A percentile compares a stretch with the other conserved stretches of the same genome.
Evolutionary conservation across 1,284 basidiomycete genomes (phyloP).

Genomic region (Bjerkandera adusta): DNA sequence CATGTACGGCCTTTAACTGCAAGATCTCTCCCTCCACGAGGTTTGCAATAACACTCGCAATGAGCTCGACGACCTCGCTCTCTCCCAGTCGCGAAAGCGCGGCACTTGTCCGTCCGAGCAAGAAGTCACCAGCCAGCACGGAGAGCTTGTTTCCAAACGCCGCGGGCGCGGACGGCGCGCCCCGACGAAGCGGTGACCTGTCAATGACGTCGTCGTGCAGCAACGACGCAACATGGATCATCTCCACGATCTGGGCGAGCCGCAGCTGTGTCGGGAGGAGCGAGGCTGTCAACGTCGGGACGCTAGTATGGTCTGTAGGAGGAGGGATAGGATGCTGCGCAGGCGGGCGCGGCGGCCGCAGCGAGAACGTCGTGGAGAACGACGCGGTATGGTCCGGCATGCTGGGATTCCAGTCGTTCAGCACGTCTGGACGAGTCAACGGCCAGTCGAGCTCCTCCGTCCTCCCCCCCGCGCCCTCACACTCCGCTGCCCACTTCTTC

Average conservation of each 20-base stretch:
- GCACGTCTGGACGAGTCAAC: constrained; percentile 67
- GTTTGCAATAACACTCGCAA: constrained; percentile 92
- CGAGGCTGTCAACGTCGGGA: constrained; percentile 32
- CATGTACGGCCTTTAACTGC: constrained; percentile 65
- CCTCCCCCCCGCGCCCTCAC: constrained; percentile 39
- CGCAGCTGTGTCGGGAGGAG: constrained; percentile 87
- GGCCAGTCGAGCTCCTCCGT: constrained; percentile 65
- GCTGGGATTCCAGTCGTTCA: constrained; percentile 84
- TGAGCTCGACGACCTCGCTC: constrained; percentile 89
- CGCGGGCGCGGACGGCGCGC: constrained; percentile 80
- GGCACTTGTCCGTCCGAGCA: constrained; percentile 89
- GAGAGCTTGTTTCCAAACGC: constrained; percentile 96
- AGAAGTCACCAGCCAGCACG: constrained; percentile 93
- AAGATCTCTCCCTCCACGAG: constrained; percentile 96
- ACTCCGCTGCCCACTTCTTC: constrained; percentile 45
- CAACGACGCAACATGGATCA: constrained; percentile 97
- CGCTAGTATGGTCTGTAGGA: constrained; percentile 30
- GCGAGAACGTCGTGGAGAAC: constrained; percentile 46
- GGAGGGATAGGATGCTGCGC: constrained; percentile 37
- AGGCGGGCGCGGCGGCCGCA: constrained; percentile 38
- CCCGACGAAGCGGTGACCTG: constrained; percentile 78
- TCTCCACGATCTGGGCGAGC: constrained; percentile 95
- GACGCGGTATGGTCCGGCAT: constrained; percentile 69
- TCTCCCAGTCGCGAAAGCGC: constrained; percentile 87
- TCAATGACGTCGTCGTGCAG: constrained; percentile 97